Conservation (phyloP, 148 eudicot species). For the Rhododendron vialii region DNA sequence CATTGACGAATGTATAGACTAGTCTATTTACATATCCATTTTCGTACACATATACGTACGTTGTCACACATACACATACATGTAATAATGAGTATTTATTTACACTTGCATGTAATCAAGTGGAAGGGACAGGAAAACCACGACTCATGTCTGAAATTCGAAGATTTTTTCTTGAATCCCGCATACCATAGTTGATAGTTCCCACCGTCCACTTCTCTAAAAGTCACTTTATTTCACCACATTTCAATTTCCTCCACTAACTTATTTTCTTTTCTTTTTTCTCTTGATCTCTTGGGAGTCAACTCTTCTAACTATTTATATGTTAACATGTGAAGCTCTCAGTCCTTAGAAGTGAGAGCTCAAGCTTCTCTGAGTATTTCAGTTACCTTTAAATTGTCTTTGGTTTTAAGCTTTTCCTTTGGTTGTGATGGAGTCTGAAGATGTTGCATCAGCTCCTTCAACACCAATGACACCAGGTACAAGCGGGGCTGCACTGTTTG, state of each 20-base stretch:
- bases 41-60: background rate
- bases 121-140: constrained; percentile 32
- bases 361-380: background rate
- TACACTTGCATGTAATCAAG: constrained; percentile 21
- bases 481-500: constrained; percentile 75
- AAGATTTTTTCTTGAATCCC: constrained; percentile 16
- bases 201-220: constrained; percentile 41
- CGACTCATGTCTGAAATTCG: constrained; percentile 24
- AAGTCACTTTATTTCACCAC: constrained; percentile 31
- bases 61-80: too few relatives aligned
- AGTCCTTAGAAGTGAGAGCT: background rate
- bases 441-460: constrained; percentile 60
- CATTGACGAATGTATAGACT: background rate
- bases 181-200: constrained; percentile 6
- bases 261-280: constrained; percentile 15
- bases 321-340: constrained; percentile 11
- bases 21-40: background rate
- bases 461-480: constrained; percentile 70
- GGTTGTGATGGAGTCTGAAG: constrained; percentile 50
- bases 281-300: constrained; percentile 24
- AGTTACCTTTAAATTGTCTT: background rate
- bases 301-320: constrained; percentile 15
- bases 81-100: background rate
- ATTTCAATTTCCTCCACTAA: constrained; percentile 31
- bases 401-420: background rate